Percentiles rank a stretch among this genome's conserved stretches.
phyloP scores from a whole-genome alignment of 176 grass and related monocot genomes.

The Typha latifolia region DNA sequence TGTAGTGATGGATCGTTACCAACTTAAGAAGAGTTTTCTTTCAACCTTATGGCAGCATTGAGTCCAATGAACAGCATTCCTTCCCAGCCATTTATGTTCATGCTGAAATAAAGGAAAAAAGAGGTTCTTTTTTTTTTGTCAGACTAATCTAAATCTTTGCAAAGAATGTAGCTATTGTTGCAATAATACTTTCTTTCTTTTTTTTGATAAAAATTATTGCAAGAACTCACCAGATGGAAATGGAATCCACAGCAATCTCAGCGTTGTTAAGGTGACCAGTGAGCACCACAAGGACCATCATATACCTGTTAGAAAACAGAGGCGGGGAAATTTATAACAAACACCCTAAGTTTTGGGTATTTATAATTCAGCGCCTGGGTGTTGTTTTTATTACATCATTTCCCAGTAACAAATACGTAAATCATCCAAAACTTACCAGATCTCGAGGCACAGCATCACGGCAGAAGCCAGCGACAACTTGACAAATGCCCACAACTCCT shows the following conservation, averaged over 20 bases:
- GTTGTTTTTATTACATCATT: no score
- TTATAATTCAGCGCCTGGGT: no score
- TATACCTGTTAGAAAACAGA: slow-evolving; percentile 20
- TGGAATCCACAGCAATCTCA: slow-evolving; percentile 76
- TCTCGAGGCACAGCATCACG: slow-evolving; percentile 86
- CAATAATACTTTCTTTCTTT: background rate
- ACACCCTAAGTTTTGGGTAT: no score
- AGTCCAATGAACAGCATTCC: slow-evolving; percentile 86
- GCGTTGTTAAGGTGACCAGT: slow-evolving; percentile 77
- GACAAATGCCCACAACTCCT: slow-evolving; percentile 60
- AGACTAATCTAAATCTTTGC: no score
- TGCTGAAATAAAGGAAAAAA: slow-evolving; percentile 23
- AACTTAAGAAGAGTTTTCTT: no score
- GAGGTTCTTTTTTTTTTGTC: background rate
- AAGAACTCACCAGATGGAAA: slow-evolving; percentile 60
- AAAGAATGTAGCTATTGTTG: no score
- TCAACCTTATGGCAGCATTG: slow-evolving; percentile 63
- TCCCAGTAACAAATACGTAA: no score
- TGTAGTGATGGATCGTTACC: background rate
- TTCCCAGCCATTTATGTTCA: slow-evolving; percentile 92
- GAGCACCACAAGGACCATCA: slow-evolving; percentile 89
- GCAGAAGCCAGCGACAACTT: slow-evolving; percentile 57
- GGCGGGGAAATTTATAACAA: no score
- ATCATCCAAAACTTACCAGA: slow-evolving; percentile 23
- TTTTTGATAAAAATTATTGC: background rate